Evolutionary conservation across 2,329 filamentous ascomycete species (phyloP), one percentile per base, ranked within the genome.

Genomic region (Hortaea werneckii): DNA sequence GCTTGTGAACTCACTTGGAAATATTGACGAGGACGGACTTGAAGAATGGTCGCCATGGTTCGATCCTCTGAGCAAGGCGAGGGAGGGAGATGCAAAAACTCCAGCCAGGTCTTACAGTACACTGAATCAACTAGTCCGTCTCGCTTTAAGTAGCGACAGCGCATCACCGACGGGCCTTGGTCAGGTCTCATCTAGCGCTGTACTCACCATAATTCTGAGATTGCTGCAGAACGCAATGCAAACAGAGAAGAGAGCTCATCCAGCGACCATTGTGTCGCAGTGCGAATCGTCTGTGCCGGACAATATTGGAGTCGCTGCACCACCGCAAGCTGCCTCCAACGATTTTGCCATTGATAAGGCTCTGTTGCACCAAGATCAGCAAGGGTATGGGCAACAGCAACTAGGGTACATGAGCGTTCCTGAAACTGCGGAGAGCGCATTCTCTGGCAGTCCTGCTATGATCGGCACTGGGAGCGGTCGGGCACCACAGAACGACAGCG

Each of bases 31-130:
- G 60, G 79, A 84, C 54, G 80, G 80, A 1, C 65, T 82, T 13
- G 83, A 87, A 56, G 82, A 87, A 65, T 87, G 83, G 83, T 79
- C 83, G 52, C 78, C 80, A 1, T 87, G 83, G 83, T 70, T 72
- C 12, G 76, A 79, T 42, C 59, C 60, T 26, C 43, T 52, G 29
- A 39, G 40, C 26, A 46, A 41, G 13, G 37, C 47, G 9, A 41
- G 39, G 37, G 43, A 44, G 5, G 42, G 40, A 10, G 12, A 27
- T 70, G 71, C 48, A 54, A 69, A 46, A 62, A 65, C 51, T 50
- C 67, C 50, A 50, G 58, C 46, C 27, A 57, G 58, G 44, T 58
- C 55, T 20, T 61, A 75, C 20, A 78, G 75, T 55, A 74, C 70
- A 5, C 76, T 77, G 56, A 78, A 78, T 49, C 64, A 66, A 28